phyloP scores from a whole-genome alignment of 257 asterid species.

The Nicotiana tabacum region DNA sequence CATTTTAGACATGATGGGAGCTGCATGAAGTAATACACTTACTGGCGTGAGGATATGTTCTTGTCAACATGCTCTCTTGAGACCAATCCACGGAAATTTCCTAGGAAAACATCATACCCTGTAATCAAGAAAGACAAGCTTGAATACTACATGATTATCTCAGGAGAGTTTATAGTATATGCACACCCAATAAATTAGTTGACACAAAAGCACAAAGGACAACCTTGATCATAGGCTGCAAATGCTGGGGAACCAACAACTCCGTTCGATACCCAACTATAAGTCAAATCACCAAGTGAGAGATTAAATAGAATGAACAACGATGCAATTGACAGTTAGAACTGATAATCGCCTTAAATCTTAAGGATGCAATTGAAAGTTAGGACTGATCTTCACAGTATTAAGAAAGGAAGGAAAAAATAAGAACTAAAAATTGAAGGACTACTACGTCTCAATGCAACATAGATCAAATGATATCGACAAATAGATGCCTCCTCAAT shows the following conservation, averaged over 20 bases:
- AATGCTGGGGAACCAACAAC: conserved; percentile 99
- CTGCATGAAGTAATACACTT: conserved; percentile 31
- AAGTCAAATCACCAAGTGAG: conserved; percentile 14
- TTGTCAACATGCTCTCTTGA: conserved; percentile 82
- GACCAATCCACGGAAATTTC: conserved; percentile 90
- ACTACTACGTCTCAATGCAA: neutral
- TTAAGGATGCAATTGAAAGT: neutral
- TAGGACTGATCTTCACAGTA: neutral
- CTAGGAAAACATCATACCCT: conserved; percentile 97
- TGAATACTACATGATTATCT: neutral
- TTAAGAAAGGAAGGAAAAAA: neutral
- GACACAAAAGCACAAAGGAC: conserved; percentile 9
- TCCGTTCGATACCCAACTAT: conserved; percentile 97
- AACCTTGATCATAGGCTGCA: conserved; percentile 99
- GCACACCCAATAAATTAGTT: neutral
- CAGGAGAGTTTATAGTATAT: neutral
- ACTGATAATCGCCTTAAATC: neutral
- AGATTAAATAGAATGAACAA: conserved; percentile 12
- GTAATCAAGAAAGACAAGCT: conserved; percentile 21
- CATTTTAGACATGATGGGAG: neutral
- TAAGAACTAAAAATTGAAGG: neutral
- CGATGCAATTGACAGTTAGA: neutral
- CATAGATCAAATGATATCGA: neutral
- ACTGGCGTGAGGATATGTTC: conserved; percentile 77
- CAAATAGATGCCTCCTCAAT: neutral